These are phyloP conservation scores for Apiotrichum laibachii DNA, from an alignment of 1,284 basidiomycete species.

Conservation along the genomic window DNA sequence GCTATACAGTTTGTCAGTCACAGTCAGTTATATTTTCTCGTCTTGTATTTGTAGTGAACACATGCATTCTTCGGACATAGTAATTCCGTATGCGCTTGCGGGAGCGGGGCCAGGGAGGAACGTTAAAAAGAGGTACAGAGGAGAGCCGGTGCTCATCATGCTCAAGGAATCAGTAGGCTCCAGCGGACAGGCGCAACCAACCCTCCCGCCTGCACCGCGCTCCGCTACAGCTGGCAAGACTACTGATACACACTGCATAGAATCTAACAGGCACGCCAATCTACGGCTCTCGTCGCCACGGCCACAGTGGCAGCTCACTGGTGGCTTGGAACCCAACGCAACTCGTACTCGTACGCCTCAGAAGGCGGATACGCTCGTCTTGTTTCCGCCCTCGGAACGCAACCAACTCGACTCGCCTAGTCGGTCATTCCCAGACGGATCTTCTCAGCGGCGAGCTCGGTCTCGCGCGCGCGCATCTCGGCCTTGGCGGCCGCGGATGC, in stretches of 20 bases:
- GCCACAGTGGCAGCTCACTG: background rate
- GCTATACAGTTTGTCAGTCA: background rate
- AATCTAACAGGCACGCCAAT: background rate
- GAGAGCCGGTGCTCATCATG: too few species aligned
- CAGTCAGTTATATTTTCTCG: background rate
- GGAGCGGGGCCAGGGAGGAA: background rate
- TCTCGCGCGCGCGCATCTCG: conserved; percentile 85
- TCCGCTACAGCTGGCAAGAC: too few species aligned
- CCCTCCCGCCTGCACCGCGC: too few species aligned
- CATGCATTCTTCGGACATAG: background rate
- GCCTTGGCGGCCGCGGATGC: conserved; percentile 81
- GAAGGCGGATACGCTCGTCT: too few species aligned
- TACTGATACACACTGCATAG: conserved; percentile 9
- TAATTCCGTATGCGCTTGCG: too few species aligned
- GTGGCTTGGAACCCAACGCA: background rate
- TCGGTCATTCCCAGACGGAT: conserved; percentile 57
- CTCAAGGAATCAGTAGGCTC: too few species aligned
- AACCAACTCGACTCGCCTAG: conserved; percentile 8
- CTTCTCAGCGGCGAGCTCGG: conserved; percentile 84
- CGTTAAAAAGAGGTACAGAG: too few species aligned
- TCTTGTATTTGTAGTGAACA: conserved; percentile 19
- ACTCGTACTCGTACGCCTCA: background rate
- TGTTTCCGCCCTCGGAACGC: too few species aligned
- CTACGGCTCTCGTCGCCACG: too few species aligned
- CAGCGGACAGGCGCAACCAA: too few species aligned